Evolutionary conservation across 768 basidiomycete genomes (phyloP), one percentile per base, ranked within the genome.

Genomic region (Amylocystis lapponica): DNA sequence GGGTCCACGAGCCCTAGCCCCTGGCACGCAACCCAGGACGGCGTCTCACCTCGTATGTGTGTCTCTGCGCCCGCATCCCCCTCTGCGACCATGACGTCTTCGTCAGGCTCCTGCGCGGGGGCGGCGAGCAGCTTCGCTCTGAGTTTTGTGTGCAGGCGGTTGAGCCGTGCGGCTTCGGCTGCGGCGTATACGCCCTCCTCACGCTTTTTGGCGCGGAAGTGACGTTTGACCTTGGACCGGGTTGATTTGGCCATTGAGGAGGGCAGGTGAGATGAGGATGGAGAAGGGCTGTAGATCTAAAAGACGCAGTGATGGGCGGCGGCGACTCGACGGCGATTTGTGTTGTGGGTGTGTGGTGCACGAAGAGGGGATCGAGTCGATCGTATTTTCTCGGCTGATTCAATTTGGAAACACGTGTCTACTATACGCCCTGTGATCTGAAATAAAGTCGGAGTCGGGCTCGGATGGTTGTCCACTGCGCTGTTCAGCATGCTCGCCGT

Each of bases 171-270:
- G 16, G 88, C 86, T 49, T 86, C 82, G 8, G 77, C 70, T 2
- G 74, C 88, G 36, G 88, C 87, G 55, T 86, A 91, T 41, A 85
- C 74, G 41, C 86, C 82, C 31, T 62, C 55, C 56, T 81, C 75
- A 46, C 88, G 79, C 63, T 91, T 91, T 54, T 84, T 82, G 12
- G 80, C 70, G 52, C 88, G 83, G 63, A 78, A 86, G 12, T 75
- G 66, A 23, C 89, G 83, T 59, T 91, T 92, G 36, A 76, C 72
- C 66, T 92, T 92, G 6, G 86, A 87, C 57, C 89, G 71, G 30
- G 78, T 73, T 33, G 86, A 89, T 71, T 92, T 92, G 32, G 84
- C 88, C 88, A 92, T 89, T 27, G 32, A 20, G 16, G 7, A 32
- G 41, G 26, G 10, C 17, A 17, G 39, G 33, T 25, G 47, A 13